Evolutionary conservation across 2,329 filamentous ascomycete genomes (phyloP), one percentile per base, ranked within the genome.

Genomic region (Fusarium anthophilum): DNA sequence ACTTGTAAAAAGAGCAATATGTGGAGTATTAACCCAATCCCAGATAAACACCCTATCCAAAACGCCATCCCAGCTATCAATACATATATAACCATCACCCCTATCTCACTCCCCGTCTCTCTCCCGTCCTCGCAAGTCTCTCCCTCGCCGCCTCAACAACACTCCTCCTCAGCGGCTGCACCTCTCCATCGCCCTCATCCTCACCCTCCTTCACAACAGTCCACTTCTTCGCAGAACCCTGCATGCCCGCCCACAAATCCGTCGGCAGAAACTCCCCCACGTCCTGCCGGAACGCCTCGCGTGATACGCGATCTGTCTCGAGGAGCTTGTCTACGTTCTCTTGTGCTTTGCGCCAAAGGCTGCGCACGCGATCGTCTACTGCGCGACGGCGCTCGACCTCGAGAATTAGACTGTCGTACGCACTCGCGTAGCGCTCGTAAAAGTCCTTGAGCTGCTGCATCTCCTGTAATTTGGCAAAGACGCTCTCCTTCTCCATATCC

Each of bases 261-360:
- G 92, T 91, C 0, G 96, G 96, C 17, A 99, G 83, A 80, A 91
- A 97, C 73, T 97, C 94, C 13, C 95, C 95, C 18, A 96, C 92
- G 48, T 97, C 93, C 35, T 91, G 87, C 39, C 93, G 89, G 81
- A 99, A 98, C 1, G 88, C 85, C 72, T 97, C 93, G 43, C 96
- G 88, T 71, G 94, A 91, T 45, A 86, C 86, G 63, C 89, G 85
- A 81, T 99, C 96, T 18, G 90, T 86, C 18, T 93, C 89, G 70
- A 93, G 90, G 15, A 98, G 85, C 79, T 90, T 91, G 67, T 95
- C 91, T 14, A 98, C 87, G 75, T 92, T 92, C 66, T 92, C 90
- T 80, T 91, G 91, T 2, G 96, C 94, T 77, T 95, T 95, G 69
- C 89, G 90, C 79, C 95, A 92, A 32, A 97, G 90, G 48, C 87